Evolutionary conservation across 2,329 filamentous ascomycete species (phyloP).

Genomic region (Ambrosiella cleistominuta): DNA sequence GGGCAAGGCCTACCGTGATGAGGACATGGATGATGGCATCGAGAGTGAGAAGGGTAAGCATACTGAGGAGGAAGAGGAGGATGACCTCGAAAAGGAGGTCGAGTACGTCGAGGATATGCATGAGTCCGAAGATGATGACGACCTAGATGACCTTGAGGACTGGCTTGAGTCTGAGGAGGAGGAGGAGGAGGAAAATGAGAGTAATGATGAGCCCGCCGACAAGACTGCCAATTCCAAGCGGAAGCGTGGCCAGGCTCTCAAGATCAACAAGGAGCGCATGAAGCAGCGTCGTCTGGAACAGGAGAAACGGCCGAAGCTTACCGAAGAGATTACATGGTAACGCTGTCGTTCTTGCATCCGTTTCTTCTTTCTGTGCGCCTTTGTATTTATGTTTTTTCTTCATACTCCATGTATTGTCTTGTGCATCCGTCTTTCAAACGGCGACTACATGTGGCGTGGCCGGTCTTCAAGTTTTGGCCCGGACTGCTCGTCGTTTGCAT

Average conservation of each 20-base stretch:
- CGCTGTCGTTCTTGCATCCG: conserved; percentile 1
- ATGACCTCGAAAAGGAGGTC: conserved; percentile 61
- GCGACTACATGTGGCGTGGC: background rate
- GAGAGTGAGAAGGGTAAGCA: conserved; percentile 51
- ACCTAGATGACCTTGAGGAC: conserved; percentile 74
- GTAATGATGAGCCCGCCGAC: conserved; percentile 39
- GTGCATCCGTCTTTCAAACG: background rate
- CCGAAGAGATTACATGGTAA: conserved; percentile 28
- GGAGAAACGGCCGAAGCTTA: conserved; percentile 24
- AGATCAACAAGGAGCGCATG: conserved; percentile 26
- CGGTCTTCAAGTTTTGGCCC: background rate
- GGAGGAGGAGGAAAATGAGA: conserved; percentile 39
- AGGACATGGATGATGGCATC: conserved; percentile 77
- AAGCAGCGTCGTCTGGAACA: conserved; percentile 45
- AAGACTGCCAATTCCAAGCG: conserved; percentile 38
- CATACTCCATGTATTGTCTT: background rate
- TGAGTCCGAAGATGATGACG: conserved; percentile 62
- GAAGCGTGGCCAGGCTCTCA: conserved; percentile 32
- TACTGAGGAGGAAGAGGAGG: conserved; percentile 80
- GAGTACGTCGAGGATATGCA: conserved; percentile 90
- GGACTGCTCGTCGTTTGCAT: background rate
- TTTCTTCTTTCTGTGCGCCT: conserved; percentile 6
- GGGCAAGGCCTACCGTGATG: conserved; percentile 65
- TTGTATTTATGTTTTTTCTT: conserved; percentile 2
- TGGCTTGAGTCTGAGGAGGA: conserved; percentile 39